Evolutionary conservation across 2,329 filamentous ascomycete species (phyloP), one percentile per base, ranked within the genome.

Genomic region (Elsinoe fawcettii): DNA sequence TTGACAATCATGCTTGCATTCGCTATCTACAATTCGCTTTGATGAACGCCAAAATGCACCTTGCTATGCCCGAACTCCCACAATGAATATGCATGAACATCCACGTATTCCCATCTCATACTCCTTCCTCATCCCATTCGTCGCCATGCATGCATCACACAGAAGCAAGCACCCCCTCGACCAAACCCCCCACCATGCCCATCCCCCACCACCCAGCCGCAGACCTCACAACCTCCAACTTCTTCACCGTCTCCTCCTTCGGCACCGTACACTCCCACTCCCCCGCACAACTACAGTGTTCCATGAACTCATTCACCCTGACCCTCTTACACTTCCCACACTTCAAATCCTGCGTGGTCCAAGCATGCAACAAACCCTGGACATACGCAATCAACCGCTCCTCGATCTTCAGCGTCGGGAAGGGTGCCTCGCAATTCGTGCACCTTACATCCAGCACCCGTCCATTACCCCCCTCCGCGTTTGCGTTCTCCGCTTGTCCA

Each of bases 281-380:
- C 2, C 93, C 93, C 60, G 88, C 89, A 75, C 93, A 99, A 9
- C 85, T 87, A 72, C 95, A 99, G 71, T 97, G 91, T 70, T 96
- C 92, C 84, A 93, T 90, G 65, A 97, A 95, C 66, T 96, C 92
- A 69, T 96, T 97, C 39, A 88, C 79, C 67, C 90, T 77, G 37
- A 96, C 72, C 3, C 74, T 66, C 41, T 70, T 71, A 65, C 82
- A 85, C 64, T 89, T 89, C 30, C 80, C 82, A 69, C 93, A 99
- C 72, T 90, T 90, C 58, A 97, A 73, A 70, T 99, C 93, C 74
- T 97, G 92, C 32, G 86, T 88, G 61, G 84, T 80, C 91, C 95
- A 99, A 65, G 87, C 83, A 23, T 89, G 80, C 6, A 89, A 77
- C 67, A 86, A 74, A 20, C 81, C 82, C 70, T 96, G 85, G 16